A percentile compares a stretch with the other conserved stretches of the same genome.
Evolutionary conservation across 2,329 filamentous ascomycete genomes (phyloP).

Genomic region (Waltergamsia citrina): DNA sequence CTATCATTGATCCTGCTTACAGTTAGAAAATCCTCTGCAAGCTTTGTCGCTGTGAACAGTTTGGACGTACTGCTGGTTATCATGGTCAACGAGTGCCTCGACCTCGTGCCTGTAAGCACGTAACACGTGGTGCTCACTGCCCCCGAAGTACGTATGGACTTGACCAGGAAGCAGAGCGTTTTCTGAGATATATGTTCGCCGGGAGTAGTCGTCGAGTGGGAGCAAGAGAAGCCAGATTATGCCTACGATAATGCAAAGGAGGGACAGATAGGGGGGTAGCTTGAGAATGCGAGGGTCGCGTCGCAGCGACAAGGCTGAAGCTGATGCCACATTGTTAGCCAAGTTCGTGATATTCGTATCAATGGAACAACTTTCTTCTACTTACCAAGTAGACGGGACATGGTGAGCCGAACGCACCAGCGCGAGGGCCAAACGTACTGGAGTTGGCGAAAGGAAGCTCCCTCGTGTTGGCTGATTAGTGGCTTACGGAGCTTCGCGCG

Average conservation of each 20-base stretch:
- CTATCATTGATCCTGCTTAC: conserved; percentile 54
- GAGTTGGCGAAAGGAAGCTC: too few species aligned
- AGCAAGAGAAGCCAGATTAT: conserved; percentile 84
- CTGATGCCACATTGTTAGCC: too few species aligned
- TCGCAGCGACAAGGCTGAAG: conserved; percentile 59
- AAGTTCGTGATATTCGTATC: conserved; percentile 2
- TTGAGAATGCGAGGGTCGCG: conserved; percentile 74
- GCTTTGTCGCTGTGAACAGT: background rate
- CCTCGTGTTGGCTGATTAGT: too few species aligned
- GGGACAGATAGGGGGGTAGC: conserved; percentile 78
- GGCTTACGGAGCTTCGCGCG: too few species aligned
- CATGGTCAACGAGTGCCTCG: conserved; percentile 45
- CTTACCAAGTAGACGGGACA: conserved; percentile 48
- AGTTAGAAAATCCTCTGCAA: background rate
- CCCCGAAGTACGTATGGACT: conserved; percentile 95
- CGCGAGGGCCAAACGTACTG: too few species aligned
- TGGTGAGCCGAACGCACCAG: conserved; percentile 14
- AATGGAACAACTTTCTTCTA: conserved; percentile 5
- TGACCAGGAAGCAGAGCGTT: conserved; percentile 93
- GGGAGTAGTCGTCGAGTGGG: conserved; percentile 82
- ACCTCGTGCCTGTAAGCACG: conserved; percentile 83
- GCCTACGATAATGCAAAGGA: conserved; percentile 75
- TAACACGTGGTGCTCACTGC: conserved; percentile 92
- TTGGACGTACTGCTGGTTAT: conserved; percentile 39
- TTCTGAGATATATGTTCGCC: conserved; percentile 91